phyloP scores from a whole-genome alignment of 2,329 filamentous ascomycete species.

The Hymenoscyphus repandus region DNA sequence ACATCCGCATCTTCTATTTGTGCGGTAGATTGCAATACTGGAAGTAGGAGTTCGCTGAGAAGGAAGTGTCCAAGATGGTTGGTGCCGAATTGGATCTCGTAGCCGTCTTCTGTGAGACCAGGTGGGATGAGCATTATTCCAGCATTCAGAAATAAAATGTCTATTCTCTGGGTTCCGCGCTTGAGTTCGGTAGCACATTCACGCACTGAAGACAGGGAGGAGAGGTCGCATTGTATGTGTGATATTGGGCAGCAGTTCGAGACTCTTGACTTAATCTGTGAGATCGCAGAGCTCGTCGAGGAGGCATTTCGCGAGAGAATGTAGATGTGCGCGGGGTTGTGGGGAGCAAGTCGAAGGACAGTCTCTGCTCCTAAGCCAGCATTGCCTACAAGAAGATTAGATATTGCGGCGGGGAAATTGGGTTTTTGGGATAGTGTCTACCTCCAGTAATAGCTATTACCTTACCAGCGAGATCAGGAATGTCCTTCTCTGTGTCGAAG shows the following conservation, averaged over 20 bases:
- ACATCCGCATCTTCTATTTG: slow-evolving; percentile 16
- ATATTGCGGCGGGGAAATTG: not conserved
- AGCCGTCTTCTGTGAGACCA: slow-evolving; percentile 39
- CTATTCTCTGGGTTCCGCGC: slow-evolving; percentile 33
- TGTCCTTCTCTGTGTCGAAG: slow-evolving; percentile 26
- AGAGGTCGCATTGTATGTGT: slow-evolving; percentile 41
- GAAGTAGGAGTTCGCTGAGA: slow-evolving; percentile 36
- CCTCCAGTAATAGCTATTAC: slow-evolving; percentile 44
- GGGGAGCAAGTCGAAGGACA: slow-evolving; percentile 36
- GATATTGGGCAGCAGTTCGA: slow-evolving; percentile 24
- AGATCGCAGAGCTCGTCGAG: slow-evolving; percentile 34
- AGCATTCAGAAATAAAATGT: slow-evolving; percentile 43
- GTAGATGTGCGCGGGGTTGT: slow-evolving; percentile 36
- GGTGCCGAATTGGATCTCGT: slow-evolving; percentile 44
- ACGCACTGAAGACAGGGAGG: slow-evolving; percentile 39
- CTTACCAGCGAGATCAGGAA: slow-evolving; percentile 36
- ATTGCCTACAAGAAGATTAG: slow-evolving; percentile 16
- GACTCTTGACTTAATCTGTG: slow-evolving; percentile 31
- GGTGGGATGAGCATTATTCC: slow-evolving; percentile 39
- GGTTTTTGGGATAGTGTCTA: not conserved
- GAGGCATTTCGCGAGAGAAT: slow-evolving; percentile 35
- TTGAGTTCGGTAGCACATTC: slow-evolving; percentile 36
- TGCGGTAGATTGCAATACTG: slow-evolving; percentile 29
- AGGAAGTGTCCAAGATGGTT: slow-evolving; percentile 47
- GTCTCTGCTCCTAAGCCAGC: slow-evolving; percentile 43